Evolutionary conservation across 805 yeast species (phyloP), one percentile per base, ranked within the genome.

Genomic region (Brettanomyces naardenensis): DNA sequence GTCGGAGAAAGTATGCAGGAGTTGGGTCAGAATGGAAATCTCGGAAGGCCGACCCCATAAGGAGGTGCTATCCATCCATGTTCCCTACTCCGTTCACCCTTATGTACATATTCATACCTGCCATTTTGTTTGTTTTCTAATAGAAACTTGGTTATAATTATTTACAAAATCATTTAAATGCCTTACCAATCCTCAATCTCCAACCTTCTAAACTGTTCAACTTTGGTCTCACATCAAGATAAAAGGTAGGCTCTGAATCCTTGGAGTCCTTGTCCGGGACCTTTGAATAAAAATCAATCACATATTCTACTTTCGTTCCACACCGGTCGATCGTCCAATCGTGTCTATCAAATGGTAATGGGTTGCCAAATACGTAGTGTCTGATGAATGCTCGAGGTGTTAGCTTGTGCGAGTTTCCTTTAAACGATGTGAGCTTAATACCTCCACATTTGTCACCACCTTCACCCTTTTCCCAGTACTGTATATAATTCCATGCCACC

Each of bases 241-340:
- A 83, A 41, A 92, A 84, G 49, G 68, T 56, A 0, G 70, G 68
- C 6, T 77, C 68, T 37, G 69, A 71, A 5, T 80, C 80, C 13
- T 39, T 34, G 37, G 69, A 71, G 5, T 81, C 80, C 14, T 40
- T 37, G 14, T 38, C 43, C 10, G 53, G 52, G 5, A 41, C 44
- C 19, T 51, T 44, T 7, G 61, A 48, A 59, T 90, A 90, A 56
- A 88, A 90, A 58, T 90, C 98, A 52, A 90, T 90, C 31, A 90
- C 97, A 51, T 90, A 90, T 35, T 87, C 96, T 17, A 90, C 71
- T 36, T 73, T 70, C 18, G 64, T 71, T 3, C 97, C 97, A 58
- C 96, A 86, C 38, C 97, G 66, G 50, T 83, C 78, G 9, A 90
- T 71, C 5, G 72, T 67, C 98, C 98, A 90, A 60, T 90, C 98